Evolutionary conservation across 805 yeast genomes (phyloP).

Genomic region (Nakazawaea peltata): DNA sequence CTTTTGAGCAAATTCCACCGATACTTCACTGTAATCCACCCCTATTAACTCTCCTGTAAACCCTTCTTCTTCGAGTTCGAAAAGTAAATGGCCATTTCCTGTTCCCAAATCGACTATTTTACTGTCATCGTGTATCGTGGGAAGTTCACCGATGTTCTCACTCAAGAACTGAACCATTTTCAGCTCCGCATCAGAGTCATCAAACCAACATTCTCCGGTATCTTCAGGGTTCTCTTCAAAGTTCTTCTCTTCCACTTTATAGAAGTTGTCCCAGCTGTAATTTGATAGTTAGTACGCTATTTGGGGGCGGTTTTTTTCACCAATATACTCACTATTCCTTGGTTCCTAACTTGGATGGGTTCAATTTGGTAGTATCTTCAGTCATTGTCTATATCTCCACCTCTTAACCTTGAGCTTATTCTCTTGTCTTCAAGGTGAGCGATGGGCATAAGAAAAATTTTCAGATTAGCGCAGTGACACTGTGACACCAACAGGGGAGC

Average conservation of each 20-base stretch:
- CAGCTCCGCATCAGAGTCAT: slow-evolving; percentile 87
- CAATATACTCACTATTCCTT: slow-evolving; percentile 51
- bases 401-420: too few relatives aligned
- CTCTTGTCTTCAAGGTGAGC: too few relatives aligned
- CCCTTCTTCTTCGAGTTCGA: slow-evolving; percentile 59
- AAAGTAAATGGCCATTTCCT: slow-evolving; percentile 88
- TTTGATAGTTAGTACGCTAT: slow-evolving; percentile 14
- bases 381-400: slow-evolving; percentile 3
- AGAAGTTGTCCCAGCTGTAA: slow-evolving; percentile 78
- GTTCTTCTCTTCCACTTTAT: slow-evolving; percentile 62
- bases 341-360: slow-evolving; percentile 81
- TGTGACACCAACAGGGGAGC: too few relatives aligned
- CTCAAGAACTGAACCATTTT: slow-evolving; percentile 69
- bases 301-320: background rate
- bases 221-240: slow-evolving; percentile 70
- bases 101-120: slow-evolving; percentile 81
- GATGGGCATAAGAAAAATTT: too few relatives aligned
- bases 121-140: slow-evolving; percentile 21
- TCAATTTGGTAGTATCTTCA: slow-evolving; percentile 32
- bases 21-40: slow-evolving; percentile 76
- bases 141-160: slow-evolving; percentile 32
- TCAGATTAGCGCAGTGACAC: too few relatives aligned
- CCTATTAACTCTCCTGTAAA: slow-evolving; percentile 58
- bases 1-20: slow-evolving; percentile 65
- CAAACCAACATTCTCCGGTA: slow-evolving; percentile 95